A percentile compares a stretch with the other conserved stretches of the same genome.
Evolutionary conservation across 2,329 filamentous ascomycete species (phyloP).

Genomic region (Fonsecaea multimorphosa): DNA sequence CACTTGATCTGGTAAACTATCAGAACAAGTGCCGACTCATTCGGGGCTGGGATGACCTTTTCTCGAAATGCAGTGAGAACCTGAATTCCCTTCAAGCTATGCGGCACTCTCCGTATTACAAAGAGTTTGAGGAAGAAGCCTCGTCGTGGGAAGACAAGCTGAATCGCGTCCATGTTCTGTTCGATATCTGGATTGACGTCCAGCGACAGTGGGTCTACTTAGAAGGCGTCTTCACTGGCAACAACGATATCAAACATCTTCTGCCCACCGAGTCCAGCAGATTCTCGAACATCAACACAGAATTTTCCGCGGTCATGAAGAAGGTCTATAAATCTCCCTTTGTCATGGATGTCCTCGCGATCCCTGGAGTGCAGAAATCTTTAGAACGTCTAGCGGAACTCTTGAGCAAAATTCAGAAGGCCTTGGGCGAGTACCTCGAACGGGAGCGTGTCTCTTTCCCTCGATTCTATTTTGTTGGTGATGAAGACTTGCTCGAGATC

Average conservation of each 20-base stretch:
- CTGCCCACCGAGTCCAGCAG: slow-evolving; percentile 94
- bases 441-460: slow-evolving; percentile 97
- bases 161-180: slow-evolving; percentile 94
- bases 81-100: slow-evolving; percentile 97
- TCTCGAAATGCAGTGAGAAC: slow-evolving; percentile 98
- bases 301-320: slow-evolving; percentile 99
- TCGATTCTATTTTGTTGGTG: slow-evolving; percentile 98
- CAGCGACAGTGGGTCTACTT: slow-evolving; percentile 99
- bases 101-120: slow-evolving; percentile 99
- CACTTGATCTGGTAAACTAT: slow-evolving; percentile 92
- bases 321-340: slow-evolving; percentile 97
- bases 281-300: slow-evolving; percentile 99
- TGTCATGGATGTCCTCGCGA: slow-evolving; percentile 93
- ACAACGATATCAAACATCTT: slow-evolving; percentile 97
- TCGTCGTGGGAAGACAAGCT: slow-evolving; percentile 97
- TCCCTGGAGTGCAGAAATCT: slow-evolving; percentile 93
- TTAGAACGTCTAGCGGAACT: slow-evolving; percentile 94
- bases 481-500: slow-evolving; percentile 97
- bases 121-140: slow-evolving; percentile 98
- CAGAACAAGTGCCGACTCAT: slow-evolving; percentile 98
- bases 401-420: slow-evolving; percentile 98
- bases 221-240: slow-evolving; percentile 97
- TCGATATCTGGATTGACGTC: slow-evolving; percentile 99
- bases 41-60: slow-evolving; percentile 96
- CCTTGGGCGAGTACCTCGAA: slow-evolving; percentile 96